Evolutionary conservation across 1,284 basidiomycete genomes (phyloP), one percentile per base, ranked within the genome.

Genomic region (Pisolithus thermaeus): DNA sequence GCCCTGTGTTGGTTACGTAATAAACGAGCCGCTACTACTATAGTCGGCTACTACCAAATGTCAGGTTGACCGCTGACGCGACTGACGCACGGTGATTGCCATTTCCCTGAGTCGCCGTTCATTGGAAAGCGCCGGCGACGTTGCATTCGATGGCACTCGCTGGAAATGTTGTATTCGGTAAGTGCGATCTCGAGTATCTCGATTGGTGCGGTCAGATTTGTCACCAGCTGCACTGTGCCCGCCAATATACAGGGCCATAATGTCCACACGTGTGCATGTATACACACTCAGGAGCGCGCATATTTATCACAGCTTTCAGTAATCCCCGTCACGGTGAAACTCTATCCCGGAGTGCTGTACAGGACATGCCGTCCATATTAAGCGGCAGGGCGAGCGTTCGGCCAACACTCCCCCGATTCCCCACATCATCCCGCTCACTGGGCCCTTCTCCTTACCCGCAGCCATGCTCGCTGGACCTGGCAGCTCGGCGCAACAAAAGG

Each of bases 301-400:
- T 58, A 53, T 54, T 27, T 50, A 56, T 49, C 57, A 56, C 41
- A 42, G 41, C 8, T 42, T 22, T 43, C 12, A 28, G 55, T 66
- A 65, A 56, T 65, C 58, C 52, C 40, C 61, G 55, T 50, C 45
- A 35, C 39, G 47, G 43, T 18, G 42, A 49, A 54, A 53, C 60
- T 57, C 51, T 59, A 63, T 62, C 51, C 41, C 50, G 42, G 51
- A 37, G 37, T 35, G 51, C 50, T 56, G 57, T 59, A 63, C 60
- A 55, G 59, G 53, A 52, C 62, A 66, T 61, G 65, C 45, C 51
- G 49, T 51, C 65, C 61, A 53, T 66, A 68, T 68, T 58, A 66
- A 65, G 54, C 38, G 22, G 38, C 38, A 7, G 46, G 51, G 54
- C 49, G 38, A 43, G 28, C 41, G 45, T 35, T 39, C 50, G 20